Percentiles rank a stretch among this genome's conserved stretches.
Conservation (phyloP, 2,329 filamentous ascomycete species). For the Colletotrichum lindemuthianum region DNA sequence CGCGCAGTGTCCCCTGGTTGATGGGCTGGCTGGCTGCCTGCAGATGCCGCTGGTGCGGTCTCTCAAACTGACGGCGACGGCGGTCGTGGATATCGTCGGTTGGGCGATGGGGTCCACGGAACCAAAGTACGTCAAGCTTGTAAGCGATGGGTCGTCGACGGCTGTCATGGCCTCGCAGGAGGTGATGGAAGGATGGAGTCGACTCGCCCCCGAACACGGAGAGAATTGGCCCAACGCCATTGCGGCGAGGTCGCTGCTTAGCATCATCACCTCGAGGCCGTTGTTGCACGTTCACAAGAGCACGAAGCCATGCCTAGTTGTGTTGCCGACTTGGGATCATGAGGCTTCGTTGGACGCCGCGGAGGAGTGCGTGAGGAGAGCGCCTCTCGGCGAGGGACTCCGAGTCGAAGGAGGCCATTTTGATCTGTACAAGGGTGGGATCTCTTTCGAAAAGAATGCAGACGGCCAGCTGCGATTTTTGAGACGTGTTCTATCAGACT, state of each 20-base stretch:
- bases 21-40: conserved; percentile 12
- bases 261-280: conserved; percentile 17
- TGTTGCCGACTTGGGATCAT: conserved; percentile 29
- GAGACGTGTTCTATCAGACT: conserved; percentile 3
- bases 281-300: conserved; percentile 21
- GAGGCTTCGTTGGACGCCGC: conserved; percentile 22
- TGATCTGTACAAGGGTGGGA: conserved; percentile 16
- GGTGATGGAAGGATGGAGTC: conserved; percentile 19
- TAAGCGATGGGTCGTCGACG: conserved; percentile 21
- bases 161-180: conserved; percentile 23
- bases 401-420: conserved; percentile 22
- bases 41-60: conserved; percentile 21
- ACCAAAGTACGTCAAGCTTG: conserved; percentile 22
- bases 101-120: neutral
- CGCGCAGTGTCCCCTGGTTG: conserved; percentile 25
- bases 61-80: conserved; percentile 11
- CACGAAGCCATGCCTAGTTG: conserved; percentile 12
- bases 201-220: conserved; percentile 8
- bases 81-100: conserved; percentile 10
- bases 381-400: conserved; percentile 19
- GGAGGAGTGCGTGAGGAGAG: conserved; percentile 22
- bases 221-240: conserved; percentile 14
- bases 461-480: conserved; percentile 19
- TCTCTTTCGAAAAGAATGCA: conserved; percentile 23
- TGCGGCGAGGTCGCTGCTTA: conserved; percentile 25